These are phyloP conservation scores for Venturia asperata DNA, from an alignment of 2,329 filamentous ascomycete genomes.

Conservation along the genomic window DNA sequence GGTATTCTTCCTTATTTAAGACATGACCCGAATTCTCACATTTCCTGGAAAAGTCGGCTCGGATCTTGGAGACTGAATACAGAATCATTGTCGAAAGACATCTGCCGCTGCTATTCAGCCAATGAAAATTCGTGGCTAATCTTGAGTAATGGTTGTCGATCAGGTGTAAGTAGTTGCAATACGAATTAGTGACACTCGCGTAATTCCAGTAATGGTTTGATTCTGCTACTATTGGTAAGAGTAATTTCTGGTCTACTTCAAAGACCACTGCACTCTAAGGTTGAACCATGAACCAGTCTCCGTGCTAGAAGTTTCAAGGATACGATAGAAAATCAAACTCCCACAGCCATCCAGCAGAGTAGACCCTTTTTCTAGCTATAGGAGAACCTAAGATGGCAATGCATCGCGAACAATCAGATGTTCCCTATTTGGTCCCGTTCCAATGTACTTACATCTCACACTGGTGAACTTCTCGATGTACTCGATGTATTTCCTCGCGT, in stretches of 20 bases:
- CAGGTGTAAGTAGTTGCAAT: no score
- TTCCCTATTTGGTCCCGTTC: slow-evolving; percentile 58
- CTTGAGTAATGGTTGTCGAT: no score
- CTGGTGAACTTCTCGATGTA: slow-evolving; percentile 61
- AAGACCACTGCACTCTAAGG: no score
- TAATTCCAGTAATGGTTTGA: not conserved
- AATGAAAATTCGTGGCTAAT: no score
- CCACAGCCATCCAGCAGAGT: not conserved
- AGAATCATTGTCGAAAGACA: no score
- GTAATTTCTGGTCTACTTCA: not conserved
- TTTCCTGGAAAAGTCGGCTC: no score
- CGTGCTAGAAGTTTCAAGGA: not conserved
- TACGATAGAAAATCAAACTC: not conserved
- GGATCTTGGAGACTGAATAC: no score
- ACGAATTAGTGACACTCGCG: not conserved
- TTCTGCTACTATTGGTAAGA: not conserved
- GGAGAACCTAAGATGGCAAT: not conserved
- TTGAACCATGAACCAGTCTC: no score
- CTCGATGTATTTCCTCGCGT: slow-evolving; percentile 59
- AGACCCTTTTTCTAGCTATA: not conserved
- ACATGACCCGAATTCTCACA: no score
- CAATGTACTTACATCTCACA: slow-evolving; percentile 58
- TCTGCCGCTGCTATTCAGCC: no score
- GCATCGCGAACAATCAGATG: slow-evolving; percentile 46
- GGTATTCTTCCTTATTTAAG: no score